Conservation (phyloP, 805 yeast genomes). For the Yamadazyma scolyti region DNA sequence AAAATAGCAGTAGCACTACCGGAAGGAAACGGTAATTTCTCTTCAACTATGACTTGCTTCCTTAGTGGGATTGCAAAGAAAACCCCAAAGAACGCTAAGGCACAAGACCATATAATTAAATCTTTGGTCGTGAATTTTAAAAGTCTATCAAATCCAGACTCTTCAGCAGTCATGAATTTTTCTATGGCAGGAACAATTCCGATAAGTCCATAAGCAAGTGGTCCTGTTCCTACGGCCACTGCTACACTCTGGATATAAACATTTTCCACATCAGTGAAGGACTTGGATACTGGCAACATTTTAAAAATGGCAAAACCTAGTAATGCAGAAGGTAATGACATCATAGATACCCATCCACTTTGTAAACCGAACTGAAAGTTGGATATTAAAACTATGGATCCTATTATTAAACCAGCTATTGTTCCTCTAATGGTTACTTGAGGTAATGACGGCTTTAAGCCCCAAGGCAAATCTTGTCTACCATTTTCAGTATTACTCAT, state of each 20-base stretch:
- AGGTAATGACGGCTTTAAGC: constrained; percentile 48
- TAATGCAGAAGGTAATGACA: constrained; percentile 92
- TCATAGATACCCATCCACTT: constrained; percentile 99
- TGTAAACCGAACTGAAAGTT: constrained; percentile 96
- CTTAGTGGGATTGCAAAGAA: constrained; percentile 91
- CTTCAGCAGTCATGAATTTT: constrained; percentile 74
- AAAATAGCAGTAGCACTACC: constrained; percentile 95
- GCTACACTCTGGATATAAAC: constrained; percentile 90
- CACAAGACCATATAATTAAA: constrained; percentile 76
- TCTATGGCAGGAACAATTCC: constrained; percentile 97
- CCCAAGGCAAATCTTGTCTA: constrained; percentile 35
- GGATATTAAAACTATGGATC: constrained; percentile 79
- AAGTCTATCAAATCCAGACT: constrained; percentile 57
- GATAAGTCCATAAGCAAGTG: constrained; percentile 89
- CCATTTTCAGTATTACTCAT: no score
- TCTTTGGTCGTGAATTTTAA: constrained; percentile 41
- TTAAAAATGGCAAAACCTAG: constrained; percentile 83
- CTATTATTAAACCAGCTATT: constrained; percentile 75
- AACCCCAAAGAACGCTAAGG: constrained; percentile 90
- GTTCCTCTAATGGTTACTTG: constrained; percentile 76
- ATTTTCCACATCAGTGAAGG: constrained; percentile 82
- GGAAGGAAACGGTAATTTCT: constrained; percentile 87
- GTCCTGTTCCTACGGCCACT: constrained; percentile 97
- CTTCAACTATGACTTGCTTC: constrained; percentile 80
- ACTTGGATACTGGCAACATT: constrained; percentile 42